Evolutionary conservation across 108 stramenopile species (phyloP), one percentile per base, ranked within the genome.

Genomic region (Stephanodiscus minutulus): DNA sequence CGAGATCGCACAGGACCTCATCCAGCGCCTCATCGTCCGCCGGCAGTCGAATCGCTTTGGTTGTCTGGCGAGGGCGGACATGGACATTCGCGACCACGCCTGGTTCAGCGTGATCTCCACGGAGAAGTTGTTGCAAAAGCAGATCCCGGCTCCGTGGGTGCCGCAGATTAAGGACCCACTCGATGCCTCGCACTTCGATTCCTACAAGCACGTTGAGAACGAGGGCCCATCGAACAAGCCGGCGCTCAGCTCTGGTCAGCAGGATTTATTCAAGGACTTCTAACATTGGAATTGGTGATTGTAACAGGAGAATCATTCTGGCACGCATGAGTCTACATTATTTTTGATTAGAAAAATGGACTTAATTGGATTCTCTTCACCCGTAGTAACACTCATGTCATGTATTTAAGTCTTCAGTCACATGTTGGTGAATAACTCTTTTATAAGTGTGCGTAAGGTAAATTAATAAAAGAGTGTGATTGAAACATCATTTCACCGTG

Each of bases 141-240:
- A 91, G 68, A 83, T 97, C 68, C 83, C 88, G 25, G 93, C 99
- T 27, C 99, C 99, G 3, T 98, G 97, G 96, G 87, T 96, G 37
- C 99, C 99, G 7, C 72, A 85, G 28, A 94, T 98, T 60, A 90
- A 86, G 79, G 90, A 96, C 79, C 80, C 88, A 7, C 68, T 97
- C 62, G 99, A 99, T 76, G 93, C 97, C 5, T 93, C 93, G 12
- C 93, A 98, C 81, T 98, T 99, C 76, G 99, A 98, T 69, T 92
- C 97, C n/a, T 96, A 96, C 68, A 84, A 89, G 69, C 98, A 98
- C 79, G 94, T 97, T 33, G 98, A 98, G 77, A 94, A 94, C 59
- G 91, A 94, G 57, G 83, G 86, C 44, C 86, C 88, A 9, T 83
- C 85, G 29, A 89, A 87, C 68, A 90, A 90, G 70, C 89, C 91